phyloP scores from a whole-genome alignment of 805 yeast genomes.

The Middelhovenomyces tepae region DNA sequence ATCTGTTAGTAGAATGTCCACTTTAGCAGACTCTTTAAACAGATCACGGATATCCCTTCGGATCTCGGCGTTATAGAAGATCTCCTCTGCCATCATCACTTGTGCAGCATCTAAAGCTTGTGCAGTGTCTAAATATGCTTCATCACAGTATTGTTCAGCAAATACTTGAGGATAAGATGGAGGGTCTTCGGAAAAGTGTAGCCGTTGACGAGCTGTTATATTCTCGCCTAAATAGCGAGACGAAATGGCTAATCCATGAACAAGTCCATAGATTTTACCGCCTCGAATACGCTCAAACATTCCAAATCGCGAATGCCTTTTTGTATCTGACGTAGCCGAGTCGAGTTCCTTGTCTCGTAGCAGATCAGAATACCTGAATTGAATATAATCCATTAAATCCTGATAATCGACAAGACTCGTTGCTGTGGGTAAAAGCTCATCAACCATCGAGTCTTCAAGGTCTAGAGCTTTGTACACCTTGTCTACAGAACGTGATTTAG shows the following conservation, averaged over 20 bases:
- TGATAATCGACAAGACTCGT: conserved; percentile 70
- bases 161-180: conserved; percentile 51
- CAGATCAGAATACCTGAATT: conserved; percentile 58
- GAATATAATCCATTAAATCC: conserved; percentile 76
- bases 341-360: conserved; percentile 37
- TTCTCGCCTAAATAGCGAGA: conserved; percentile 79
- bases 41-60: conserved; percentile 55
- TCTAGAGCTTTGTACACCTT: conserved; percentile 36
- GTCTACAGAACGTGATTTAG: conserved; percentile 57
- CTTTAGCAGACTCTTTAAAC: conserved; percentile 51
- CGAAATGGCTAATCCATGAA: conserved; percentile 65
- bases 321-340: conserved; percentile 23
- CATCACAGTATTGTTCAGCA: conserved; percentile 32
- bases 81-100: conserved; percentile 67
- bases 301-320: conserved; percentile 32
- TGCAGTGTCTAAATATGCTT: conserved; percentile 21
- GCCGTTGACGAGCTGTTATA: conserved; percentile 54
- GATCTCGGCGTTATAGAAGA: conserved; percentile 71
- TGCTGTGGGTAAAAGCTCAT: conserved; percentile 47
- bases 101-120: conserved; percentile 67
- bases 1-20: conserved; percentile 72
- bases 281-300: conserved; percentile 41
- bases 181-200: conserved; percentile 66
- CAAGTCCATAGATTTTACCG: conserved; percentile 56
- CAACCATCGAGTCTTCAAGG: conserved; percentile 49